Base-by-base conservation (phyloP, 2,329 filamentous ascomycete genomes). In the Neonectria neomacrospora region DNA sequence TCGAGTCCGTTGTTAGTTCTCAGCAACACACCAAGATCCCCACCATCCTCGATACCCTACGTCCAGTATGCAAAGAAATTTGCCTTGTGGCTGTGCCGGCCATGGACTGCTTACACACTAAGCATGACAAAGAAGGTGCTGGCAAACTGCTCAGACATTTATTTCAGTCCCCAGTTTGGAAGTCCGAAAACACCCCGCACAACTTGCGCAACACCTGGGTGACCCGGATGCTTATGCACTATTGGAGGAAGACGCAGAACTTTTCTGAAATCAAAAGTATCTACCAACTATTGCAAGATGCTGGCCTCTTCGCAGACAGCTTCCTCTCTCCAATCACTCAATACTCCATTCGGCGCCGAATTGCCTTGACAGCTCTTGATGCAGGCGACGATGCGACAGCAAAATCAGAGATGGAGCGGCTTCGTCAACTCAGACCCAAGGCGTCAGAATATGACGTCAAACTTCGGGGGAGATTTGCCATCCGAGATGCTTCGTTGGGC, bases 321-420 rank as follows among this genome's bases (percentile, higher is more conserved):
- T n/a, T 61, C 5, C 58, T 74, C 12, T 32, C 71, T 6, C 28
- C 26, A 7, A 55, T 64, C 34, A 66, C 60, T 1, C 69, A 77
- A 47, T 76, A 76, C 54, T 66, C 73, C 14, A 72, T 75, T 16
- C 73, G 76, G 53, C 66, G 72, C 7, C 65, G 72, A 45, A 70
- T 79, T 58, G 54, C 67, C 1, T 55, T 71, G 12, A 70, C 69
- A 47, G 71, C 75, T 39, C 62, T 74, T 5, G 67, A 74, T 22
- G 75, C 71, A 14, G 70, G 68, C 6, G 73, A 77, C 45, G 68
- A 76, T 22, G 60, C 54, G 3, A 72, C 73, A 39, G 73, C 71
- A 6, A 56, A 53, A 7, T 44, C 63, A 37, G 76, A 78, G 57
- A 68, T 77, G 55, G 39, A 52, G 5, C 56, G 63, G 1, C 63